Percentiles rank a stretch among this genome's conserved stretches.
These are phyloP conservation scores for Fusarium albidum DNA, from an alignment of 2,329 filamentous ascomycete genomes.

Conservation along the genomic window DNA sequence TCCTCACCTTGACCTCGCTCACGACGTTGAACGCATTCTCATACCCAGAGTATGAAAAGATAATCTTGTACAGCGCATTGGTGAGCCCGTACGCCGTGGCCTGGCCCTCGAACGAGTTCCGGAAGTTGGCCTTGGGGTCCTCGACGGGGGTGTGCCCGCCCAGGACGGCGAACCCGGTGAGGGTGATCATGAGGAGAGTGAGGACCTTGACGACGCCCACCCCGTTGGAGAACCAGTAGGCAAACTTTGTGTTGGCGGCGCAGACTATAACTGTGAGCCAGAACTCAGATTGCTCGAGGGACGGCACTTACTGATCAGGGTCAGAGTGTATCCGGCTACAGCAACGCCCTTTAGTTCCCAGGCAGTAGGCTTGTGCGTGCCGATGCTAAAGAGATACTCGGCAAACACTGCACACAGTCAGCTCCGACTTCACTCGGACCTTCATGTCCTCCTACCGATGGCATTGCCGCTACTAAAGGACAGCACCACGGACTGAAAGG, in stretches of 20 bases:
- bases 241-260: slow-evolving; percentile 63
- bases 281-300: background rate
- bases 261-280: slow-evolving; percentile 39
- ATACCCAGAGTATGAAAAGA: slow-evolving; percentile 66
- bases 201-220: slow-evolving; percentile 67
- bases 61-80: slow-evolving; percentile 63
- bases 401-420: slow-evolving; percentile 57
- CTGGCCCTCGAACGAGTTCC: slow-evolving; percentile 44
- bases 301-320: slow-evolving; percentile 57
- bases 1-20: slow-evolving; percentile 53
- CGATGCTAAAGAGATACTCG: slow-evolving; percentile 68
- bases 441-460: slow-evolving; percentile 51
- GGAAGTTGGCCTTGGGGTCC: slow-evolving; percentile 46
- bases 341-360: slow-evolving; percentile 75
- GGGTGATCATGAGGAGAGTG: slow-evolving; percentile 67
- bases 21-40: slow-evolving; percentile 68
- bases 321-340: slow-evolving; percentile 67
- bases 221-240: slow-evolving; percentile 61
- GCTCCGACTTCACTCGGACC: background rate
- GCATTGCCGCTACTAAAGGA: slow-evolving; percentile 73
- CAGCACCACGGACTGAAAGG: slow-evolving; percentile 68
- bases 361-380: slow-evolving; percentile 55
- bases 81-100: slow-evolving; percentile 12
- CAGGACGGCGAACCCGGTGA: slow-evolving; percentile 69
- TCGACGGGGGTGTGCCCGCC: slow-evolving; percentile 45